phyloP scores from a whole-genome alignment of 2,329 filamentous ascomycete genomes.

The Penicillium sp. region DNA sequence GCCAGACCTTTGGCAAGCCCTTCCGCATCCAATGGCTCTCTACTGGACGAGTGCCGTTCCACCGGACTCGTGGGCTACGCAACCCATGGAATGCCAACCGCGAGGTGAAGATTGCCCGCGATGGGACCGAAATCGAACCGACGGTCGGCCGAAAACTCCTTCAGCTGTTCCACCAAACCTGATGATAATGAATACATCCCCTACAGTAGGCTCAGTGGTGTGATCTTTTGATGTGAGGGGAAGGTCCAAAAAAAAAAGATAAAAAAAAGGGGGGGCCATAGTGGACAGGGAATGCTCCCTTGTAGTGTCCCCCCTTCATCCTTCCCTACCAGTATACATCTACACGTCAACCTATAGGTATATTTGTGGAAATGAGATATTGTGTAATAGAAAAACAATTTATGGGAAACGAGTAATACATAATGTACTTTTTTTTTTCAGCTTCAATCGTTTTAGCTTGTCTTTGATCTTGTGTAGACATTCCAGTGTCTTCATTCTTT shows the following conservation, averaged over 20 bases:
- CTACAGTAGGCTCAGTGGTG: too few relatives aligned
- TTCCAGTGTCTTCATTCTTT: not conserved
- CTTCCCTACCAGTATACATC: not conserved
- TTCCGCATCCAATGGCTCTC: constrained; percentile 92
- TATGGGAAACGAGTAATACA: constrained; percentile 27
- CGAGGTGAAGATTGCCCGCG: constrained; percentile 93
- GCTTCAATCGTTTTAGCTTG: not conserved
- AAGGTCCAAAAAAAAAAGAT: not conserved
- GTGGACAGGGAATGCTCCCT: not conserved
- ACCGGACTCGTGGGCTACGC: constrained; percentile 78
- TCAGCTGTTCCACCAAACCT: constrained; percentile 68
- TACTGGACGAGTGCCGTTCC: constrained; percentile 80
- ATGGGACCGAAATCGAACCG: constrained; percentile 91
- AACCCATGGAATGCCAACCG: constrained; percentile 96
- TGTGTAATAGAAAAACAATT: not conserved
- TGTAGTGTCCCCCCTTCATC: not conserved
- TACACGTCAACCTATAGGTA: not conserved
- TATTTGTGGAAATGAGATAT: not conserved
- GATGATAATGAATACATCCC: not conserved
- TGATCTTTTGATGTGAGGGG: not conserved
- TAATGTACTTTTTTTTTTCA: constrained; percentile 15
- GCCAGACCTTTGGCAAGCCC: constrained; percentile 82
- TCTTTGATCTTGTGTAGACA: not conserved
- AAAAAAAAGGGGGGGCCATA: not conserved
- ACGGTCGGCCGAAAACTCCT: constrained; percentile 74